Evolutionary conservation across 2,329 filamentous ascomycete genomes (phyloP).

Genomic region (Ilyonectria mors-panacis): DNA sequence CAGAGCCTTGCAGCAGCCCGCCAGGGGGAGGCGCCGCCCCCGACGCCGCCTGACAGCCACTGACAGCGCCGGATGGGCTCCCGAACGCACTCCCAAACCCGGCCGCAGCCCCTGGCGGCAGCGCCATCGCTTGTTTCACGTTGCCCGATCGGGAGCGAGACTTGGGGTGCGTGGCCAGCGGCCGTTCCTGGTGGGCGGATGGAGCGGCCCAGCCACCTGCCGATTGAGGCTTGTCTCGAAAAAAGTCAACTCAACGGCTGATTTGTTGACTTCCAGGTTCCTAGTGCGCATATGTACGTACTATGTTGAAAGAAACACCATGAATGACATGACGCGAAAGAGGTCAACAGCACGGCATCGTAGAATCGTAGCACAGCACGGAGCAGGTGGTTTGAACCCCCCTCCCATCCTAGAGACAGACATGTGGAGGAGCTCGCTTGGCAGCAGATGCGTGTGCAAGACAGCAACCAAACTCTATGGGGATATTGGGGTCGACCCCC

Average conservation of each 20-base stretch:
- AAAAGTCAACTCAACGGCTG: not conserved
- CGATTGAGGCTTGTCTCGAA: conserved; percentile 19
- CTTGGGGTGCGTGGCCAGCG: conserved; percentile 7
- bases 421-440: conserved; percentile 13
- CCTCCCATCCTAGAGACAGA: not conserved
- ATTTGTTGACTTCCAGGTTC: conserved; percentile 10
- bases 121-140: conserved; percentile 39
- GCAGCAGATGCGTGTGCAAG: conserved; percentile 4
- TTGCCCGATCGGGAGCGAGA: conserved; percentile 44
- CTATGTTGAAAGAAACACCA: not conserved
- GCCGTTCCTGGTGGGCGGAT: conserved; percentile 16
- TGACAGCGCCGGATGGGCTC: conserved; percentile 32
- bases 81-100: conserved; percentile 17
- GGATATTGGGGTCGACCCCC: conserved; percentile 31
- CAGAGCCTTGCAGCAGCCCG: conserved; percentile 31
- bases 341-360: conserved; percentile 12
- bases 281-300: not conserved
- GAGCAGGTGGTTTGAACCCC: not conserved
- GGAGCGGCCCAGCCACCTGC: conserved; percentile 24
- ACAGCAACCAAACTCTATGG: conserved; percentile 27
- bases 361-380: not conserved
- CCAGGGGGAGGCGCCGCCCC: conserved; percentile 47
- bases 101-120: not conserved
- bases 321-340: not conserved
- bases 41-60: conserved; percentile 38